Conservation (phyloP, 1,284 basidiomycete species). For the Papiliotrema fonsecae region DNA sequence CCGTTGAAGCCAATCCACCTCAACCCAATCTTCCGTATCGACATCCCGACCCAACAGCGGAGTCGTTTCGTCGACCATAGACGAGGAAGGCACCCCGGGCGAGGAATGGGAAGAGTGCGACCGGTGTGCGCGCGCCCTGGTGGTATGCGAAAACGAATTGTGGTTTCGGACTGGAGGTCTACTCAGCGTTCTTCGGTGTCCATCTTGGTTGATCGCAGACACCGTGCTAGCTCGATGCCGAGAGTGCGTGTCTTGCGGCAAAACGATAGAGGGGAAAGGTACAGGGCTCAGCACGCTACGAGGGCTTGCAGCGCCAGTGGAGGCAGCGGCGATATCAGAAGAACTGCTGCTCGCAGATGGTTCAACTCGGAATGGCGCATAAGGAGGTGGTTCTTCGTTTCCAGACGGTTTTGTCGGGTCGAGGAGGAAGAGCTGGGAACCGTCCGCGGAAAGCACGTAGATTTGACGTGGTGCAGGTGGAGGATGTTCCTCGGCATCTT, state of each 20-base stretch:
- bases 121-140: neutral
- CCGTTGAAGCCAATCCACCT: neutral
- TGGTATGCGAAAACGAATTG: neutral
- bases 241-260: neutral
- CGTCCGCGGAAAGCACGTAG: slow-evolving; percentile 45
- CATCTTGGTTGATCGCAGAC: slow-evolving; percentile 7
- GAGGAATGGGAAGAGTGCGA: slow-evolving; percentile 6
- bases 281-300: neutral
- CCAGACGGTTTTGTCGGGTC: slow-evolving; percentile 28
- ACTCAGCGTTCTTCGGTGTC: neutral
- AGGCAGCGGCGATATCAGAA: neutral
- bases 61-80: slow-evolving; percentile 24
- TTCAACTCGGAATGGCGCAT: slow-evolving; percentile 21
- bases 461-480: slow-evolving; percentile 13
- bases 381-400: slow-evolving; percentile 41
- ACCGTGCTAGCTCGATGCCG: slow-evolving; percentile 22
- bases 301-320: neutral
- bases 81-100: neutral
- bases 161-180: neutral
- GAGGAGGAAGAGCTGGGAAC: slow-evolving; percentile 34
- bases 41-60: slow-evolving; percentile 16
- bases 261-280: slow-evolving; percentile 2
- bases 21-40: slow-evolving; percentile 1
- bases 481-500: neutral
- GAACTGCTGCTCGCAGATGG: neutral